Base-by-base conservation (phyloP, 306 rosid species). In the Sechiopsis laciniata region DNA sequence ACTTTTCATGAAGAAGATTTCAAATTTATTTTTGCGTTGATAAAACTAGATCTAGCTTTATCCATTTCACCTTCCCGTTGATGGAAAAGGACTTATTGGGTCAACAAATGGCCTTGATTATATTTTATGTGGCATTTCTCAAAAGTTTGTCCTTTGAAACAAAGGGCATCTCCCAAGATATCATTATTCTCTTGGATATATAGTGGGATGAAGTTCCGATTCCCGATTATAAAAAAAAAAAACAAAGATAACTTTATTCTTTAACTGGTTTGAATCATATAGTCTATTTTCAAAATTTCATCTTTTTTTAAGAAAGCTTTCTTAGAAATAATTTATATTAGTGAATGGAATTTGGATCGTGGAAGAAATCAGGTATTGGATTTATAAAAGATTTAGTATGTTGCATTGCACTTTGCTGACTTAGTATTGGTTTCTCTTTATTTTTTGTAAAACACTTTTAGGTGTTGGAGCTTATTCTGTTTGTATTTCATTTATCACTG, bases 341-440 rank as follows among this genome's bases (percentile, higher is more conserved):
- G 73, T 46, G 50, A 46, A 68, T 69, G 37, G 22, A 51, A 22
- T 46, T 69, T 24, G 74, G 74, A 69, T 69, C 12, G 10, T 24
- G 45, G 58, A 22, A 48, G 58, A 48, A 68, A 69, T 7, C 9
- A 8, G 40, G 59, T 24, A 32, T 48, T 21, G 15, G 74, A 69
- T 15, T 69, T 51, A 1, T 69, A 50, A 51, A 69, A 24, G 45
- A 50, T 69, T 69, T 58, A 22, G 46, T 69, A 48, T 50, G 54
- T 54, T 54, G 32, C 32, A 11, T n/a, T 1, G 17, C 32, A 68
- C 53, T 20, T 55, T 59, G 65, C 59, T 79, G 79, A 79, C 76
- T 57, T 69, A 21, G 42, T 82, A 68, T 54, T 67, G 63, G 71
- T 59, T 74, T 10, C 66, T 82, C 59, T n/a, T 50, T 40, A 0